phyloP scores from a whole-genome alignment of 2,329 filamentous ascomycete genomes.

The Colletotrichum horii region DNA sequence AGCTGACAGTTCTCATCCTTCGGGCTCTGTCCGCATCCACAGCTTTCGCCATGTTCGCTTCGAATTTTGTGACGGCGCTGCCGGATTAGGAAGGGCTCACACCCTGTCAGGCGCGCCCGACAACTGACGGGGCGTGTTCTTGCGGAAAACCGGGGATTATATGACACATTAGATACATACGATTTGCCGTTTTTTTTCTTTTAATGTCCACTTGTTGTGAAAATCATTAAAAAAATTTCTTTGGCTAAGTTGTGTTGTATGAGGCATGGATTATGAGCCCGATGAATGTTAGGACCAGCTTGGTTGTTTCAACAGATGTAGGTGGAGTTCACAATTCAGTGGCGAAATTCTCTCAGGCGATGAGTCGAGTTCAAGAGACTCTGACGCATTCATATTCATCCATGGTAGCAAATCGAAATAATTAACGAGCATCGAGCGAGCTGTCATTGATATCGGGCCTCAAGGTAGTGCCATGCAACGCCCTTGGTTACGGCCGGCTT shows the following conservation, averaged over 20 bases:
- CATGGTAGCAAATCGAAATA: background rate
- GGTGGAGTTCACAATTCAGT: background rate
- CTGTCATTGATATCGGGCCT: background rate
- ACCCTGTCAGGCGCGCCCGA: background rate
- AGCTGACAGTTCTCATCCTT: background rate
- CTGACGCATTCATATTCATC: background rate
- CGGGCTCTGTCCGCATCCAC: background rate
- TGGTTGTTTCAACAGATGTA: background rate
- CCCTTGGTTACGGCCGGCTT: background rate
- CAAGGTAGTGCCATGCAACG: background rate
- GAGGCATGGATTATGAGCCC: background rate
- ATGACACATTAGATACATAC: background rate
- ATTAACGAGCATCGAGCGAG: background rate
- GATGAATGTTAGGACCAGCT: accelerated
- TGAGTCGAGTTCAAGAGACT: accelerated
- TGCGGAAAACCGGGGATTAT: background rate
- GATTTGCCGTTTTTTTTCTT: too few species aligned
- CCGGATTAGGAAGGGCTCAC: background rate
- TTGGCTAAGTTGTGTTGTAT: background rate
- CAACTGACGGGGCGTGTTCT: background rate
- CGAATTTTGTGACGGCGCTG: background rate
- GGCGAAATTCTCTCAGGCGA: accelerated
- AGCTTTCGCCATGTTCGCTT: background rate
- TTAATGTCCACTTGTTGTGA: background rate
- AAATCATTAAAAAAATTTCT: background rate